Conservation (phyloP, 2,329 filamentous ascomycete genomes). For the Juglanconis juglandina region DNA sequence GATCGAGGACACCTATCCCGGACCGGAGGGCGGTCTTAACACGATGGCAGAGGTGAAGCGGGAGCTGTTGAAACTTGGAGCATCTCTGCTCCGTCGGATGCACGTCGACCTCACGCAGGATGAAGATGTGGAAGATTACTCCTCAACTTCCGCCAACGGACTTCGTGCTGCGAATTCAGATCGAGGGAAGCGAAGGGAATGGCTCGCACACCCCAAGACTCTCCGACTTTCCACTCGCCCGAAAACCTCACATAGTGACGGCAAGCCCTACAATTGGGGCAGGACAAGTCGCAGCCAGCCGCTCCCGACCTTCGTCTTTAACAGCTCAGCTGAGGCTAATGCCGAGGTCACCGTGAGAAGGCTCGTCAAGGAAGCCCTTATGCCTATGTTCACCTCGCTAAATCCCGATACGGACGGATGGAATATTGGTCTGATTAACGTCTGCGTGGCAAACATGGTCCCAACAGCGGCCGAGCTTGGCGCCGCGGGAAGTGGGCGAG, state of each 20-base stretch:
- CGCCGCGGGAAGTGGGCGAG: slow-evolving; percentile 58
- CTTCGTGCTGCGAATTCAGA: background rate
- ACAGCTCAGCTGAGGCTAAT: slow-evolving; percentile 37
- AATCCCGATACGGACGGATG: slow-evolving; percentile 66
- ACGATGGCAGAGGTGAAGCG: slow-evolving; percentile 59
- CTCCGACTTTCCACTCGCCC: slow-evolving; percentile 77
- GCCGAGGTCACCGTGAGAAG: slow-evolving; percentile 61
- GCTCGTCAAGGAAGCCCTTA: slow-evolving; percentile 64
- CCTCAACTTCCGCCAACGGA: slow-evolving; percentile 10
- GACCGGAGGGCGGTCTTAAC: slow-evolving; percentile 59
- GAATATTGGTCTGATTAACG: slow-evolving; percentile 80
- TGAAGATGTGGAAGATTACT: slow-evolving; percentile 35
- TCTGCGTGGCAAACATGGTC: slow-evolving; percentile 84
- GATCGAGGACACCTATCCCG: slow-evolving; percentile 82
- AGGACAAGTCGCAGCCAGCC: slow-evolving; percentile 73
- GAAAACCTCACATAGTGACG: slow-evolving; percentile 27
- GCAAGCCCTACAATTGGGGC: slow-evolving; percentile 56
- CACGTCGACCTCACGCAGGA: slow-evolving; percentile 66
- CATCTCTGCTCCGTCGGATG: slow-evolving; percentile 74
- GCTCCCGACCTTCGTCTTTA: slow-evolving; percentile 71
- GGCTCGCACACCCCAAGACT: slow-evolving; percentile 79
- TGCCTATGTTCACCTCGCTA: slow-evolving; percentile 71
- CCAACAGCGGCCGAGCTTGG: slow-evolving; percentile 46
- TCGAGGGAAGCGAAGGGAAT: slow-evolving; percentile 35
- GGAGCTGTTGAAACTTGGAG: slow-evolving; percentile 66